Base-by-base conservation (phyloP, 2,329 filamentous ascomycete species). In the Alternaria brassicicola region DNA sequence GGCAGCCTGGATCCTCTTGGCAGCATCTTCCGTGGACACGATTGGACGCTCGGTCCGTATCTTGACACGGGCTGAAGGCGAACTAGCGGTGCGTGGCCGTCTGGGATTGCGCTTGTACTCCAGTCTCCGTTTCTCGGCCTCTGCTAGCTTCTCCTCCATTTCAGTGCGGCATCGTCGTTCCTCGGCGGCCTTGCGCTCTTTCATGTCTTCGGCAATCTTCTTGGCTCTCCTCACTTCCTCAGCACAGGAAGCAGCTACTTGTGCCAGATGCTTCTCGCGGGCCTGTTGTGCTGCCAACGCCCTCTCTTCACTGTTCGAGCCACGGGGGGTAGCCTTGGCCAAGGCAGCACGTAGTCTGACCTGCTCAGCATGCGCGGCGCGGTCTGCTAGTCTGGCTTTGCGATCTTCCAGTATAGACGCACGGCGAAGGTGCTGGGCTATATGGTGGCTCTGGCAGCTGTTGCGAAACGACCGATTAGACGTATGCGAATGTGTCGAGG, bases 161-260 rank as follows among this genome's bases (percentile, higher is more conserved):
- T 93, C 89, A 49, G 85, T 78, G 62, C 87, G 86, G 73, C 91
- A 83, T 69, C 88, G 87, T 66, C 83, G 84, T 55, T 90, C 85
- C 63, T 93, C 89, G 55, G 88, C 88, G 71, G 92, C 89, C 63
- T 91, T 87, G 75, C 89, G 89, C 78, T 91, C 89, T 77, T 92
- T 93, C 81, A 91, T 92, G 57, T 85, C 88, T 75, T 92, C 90
- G 13, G 91, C 91, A n/a, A 93, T 84, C 49, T 90, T 89, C 81
- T 94, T 94, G 51, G 91, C 91, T 63, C 90, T 85, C 72, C 90
- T 88, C 15, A 95, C 91, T 74, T 95, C 91, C 76, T 93, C 91
- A 19, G 91, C 91, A 72, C 91, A 94, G 59, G 87, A 85, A 47
- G 91, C 89, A 4, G 91, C 90, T 41, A 94, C 93, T 74, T 93